Evolutionary conservation across 805 yeast genomes (phyloP), one percentile per base, ranked within the genome.

Genomic region (Barnettozyma wickerhamii): DNA sequence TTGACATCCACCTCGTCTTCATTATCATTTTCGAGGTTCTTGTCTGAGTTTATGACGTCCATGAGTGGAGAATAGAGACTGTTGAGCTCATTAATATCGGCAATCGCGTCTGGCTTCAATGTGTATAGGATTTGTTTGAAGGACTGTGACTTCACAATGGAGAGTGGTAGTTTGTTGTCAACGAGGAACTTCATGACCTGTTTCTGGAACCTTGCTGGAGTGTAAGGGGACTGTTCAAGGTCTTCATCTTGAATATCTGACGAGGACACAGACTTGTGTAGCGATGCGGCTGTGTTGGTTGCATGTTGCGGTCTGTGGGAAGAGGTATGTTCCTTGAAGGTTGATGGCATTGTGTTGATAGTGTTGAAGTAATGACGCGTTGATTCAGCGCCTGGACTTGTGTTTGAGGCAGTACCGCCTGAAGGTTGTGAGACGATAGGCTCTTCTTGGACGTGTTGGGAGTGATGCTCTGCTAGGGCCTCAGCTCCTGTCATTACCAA

Each of bases 111-210:
- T 0, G 77, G 71, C 38, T 74, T 62, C 45, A 76, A 60, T 32
- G 76, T 76, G 49, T 66, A 69, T 13, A 76, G 60, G 31, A 76
- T 52, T 47, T 75, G 79, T 52, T 71, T 72, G 50, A 76, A 76
- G 7, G 76, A 64, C 18, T 63, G 69, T 37, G 76, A 68, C 55
- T 70, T 71, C n/a, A 74, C 69, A 9, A 69, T 67, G 18, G 60
- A 62, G 23, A 74, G 64, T 1, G 76, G 67, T 10, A 76, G 57
- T 50, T 73, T 74, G 55, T 76, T 72, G n/a, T 75, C 80, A 13
- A 70, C 64, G 29, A 75, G 53, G 42, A 75, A 76, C 46, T 63
- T 66, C 64, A 74, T 60, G 21, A 76, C 55, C 45, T 75, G 75
- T 46, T 68, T 69, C 43, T 74, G 80, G 52, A 76, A 73, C 46